Evolutionary conservation across 768 basidiomycete genomes (phyloP).

Genomic region (Austroboletus eburneus): DNA sequence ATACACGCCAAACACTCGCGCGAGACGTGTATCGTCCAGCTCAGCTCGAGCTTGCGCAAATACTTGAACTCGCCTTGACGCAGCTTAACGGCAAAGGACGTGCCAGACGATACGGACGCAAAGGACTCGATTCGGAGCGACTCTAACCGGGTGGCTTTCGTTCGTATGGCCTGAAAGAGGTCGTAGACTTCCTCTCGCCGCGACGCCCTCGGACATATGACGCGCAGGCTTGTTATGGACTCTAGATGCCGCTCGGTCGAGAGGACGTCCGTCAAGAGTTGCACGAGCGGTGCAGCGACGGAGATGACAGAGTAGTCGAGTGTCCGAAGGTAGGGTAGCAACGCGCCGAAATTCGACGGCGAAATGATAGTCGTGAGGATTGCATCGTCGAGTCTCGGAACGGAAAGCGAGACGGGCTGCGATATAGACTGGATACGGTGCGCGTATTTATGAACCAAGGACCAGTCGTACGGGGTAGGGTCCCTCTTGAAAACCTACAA

Average conservation of each 20-base stretch:
- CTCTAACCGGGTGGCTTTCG: slow-evolving; percentile 17
- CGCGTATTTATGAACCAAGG: slow-evolving; percentile 19
- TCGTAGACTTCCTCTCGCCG: slow-evolving; percentile 14
- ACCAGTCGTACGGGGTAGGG: slow-evolving; percentile 21
- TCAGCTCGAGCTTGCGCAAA: slow-evolving; percentile 23
- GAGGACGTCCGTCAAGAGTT: slow-evolving; percentile 17
- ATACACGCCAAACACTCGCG: slow-evolving; percentile 20
- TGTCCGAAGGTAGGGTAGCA: slow-evolving; percentile 24
- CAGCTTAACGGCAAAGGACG: slow-evolving; percentile 15
- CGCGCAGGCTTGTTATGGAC: slow-evolving; percentile 18
- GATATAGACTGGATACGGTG: slow-evolving; percentile 21
- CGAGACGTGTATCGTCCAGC: slow-evolving; percentile 22
- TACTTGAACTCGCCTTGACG: slow-evolving; percentile 13
- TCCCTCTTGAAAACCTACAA: slow-evolving; percentile 22
- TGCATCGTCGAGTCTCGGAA: slow-evolving; percentile 25
- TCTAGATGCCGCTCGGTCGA: slow-evolving; percentile 14
- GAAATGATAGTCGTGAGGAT: slow-evolving; percentile 18
- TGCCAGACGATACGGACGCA: slow-evolving; percentile 7
- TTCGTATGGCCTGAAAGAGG: slow-evolving; percentile 23
- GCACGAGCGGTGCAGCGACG: slow-evolving; percentile 15
- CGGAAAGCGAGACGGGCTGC: slow-evolving; percentile 19
- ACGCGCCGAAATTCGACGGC: slow-evolving; percentile 14
- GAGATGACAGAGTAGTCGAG: slow-evolving; percentile 29
- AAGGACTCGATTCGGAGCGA: slow-evolving; percentile 23
- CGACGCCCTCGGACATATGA: slow-evolving; percentile 23